phyloP scores from a whole-genome alignment of 768 basidiomycete genomes.

The Leucosporidium creatinivorum region DNA sequence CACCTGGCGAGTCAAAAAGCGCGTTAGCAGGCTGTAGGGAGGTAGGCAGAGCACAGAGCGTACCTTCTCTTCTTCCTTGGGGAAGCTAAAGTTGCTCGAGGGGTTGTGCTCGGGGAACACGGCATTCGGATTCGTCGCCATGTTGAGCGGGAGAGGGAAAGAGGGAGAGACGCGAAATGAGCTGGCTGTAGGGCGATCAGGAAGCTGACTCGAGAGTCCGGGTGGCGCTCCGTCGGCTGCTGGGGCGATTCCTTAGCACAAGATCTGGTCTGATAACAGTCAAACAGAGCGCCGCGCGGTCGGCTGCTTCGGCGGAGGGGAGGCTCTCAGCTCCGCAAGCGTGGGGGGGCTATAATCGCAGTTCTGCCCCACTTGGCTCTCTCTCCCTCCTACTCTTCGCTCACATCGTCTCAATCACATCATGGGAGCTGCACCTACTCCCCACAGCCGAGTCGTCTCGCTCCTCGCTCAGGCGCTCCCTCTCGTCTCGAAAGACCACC shows the following conservation, averaged over 20 bases:
- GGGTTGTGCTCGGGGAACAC: constrained; percentile 31
- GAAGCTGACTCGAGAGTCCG: neutral
- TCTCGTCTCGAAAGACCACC: neutral
- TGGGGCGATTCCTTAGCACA: no score
- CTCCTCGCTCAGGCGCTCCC: constrained; percentile 8
- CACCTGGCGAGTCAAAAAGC: constrained; percentile 53
- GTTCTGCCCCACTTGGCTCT: neutral
- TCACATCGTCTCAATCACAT: neutral
- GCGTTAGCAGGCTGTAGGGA: neutral
- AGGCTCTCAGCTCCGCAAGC: neutral
- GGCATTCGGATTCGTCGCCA: constrained; percentile 23
- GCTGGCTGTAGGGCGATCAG: neutral
- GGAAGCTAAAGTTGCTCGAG: constrained; percentile 57
- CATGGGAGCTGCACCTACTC: constrained; percentile 4
- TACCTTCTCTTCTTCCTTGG: constrained; percentile 61
- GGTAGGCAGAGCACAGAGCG: neutral
- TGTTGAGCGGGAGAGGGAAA: neutral
- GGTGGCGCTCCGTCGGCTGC: neutral
- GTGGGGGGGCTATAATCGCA: neutral
- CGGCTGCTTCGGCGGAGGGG: neutral
- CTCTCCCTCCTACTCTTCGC: neutral
- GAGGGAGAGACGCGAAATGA: neutral
- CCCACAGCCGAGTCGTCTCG: neutral
- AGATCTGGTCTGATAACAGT: neutral
- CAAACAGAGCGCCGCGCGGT: neutral